A percentile compares a stretch with the other conserved stretches of the same genome.
phyloP scores from a whole-genome alignment of 2,329 filamentous ascomycete species.

The Coleophoma crateriformis region DNA sequence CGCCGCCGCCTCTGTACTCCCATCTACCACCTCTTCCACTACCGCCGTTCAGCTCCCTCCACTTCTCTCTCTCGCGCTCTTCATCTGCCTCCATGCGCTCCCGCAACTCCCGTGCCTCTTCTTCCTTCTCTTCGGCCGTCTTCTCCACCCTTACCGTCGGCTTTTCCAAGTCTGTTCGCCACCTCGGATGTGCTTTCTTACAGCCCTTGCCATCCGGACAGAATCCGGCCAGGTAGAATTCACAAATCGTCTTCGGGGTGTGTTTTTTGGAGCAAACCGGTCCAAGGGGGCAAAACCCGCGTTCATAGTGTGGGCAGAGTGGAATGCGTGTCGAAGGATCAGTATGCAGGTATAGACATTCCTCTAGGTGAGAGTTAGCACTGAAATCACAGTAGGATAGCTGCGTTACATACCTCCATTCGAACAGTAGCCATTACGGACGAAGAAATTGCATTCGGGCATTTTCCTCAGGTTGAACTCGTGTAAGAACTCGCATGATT shows the following conservation, averaged over 20 bases:
- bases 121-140: conserved; percentile 47
- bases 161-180: conserved; percentile 67
- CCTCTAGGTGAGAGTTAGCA: conserved; percentile 45
- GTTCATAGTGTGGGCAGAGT: conserved; percentile 86
- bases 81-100: conserved; percentile 46
- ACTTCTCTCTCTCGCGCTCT: conserved; percentile 34
- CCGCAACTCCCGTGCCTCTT: conserved; percentile 51
- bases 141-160: conserved; percentile 64
- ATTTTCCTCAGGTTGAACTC: conserved; percentile 98
- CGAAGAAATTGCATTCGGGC: conserved; percentile 97
- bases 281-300: conserved; percentile 89
- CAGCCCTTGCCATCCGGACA: conserved; percentile 80
- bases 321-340: conserved; percentile 75
- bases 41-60: conserved; percentile 13
- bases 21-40: conserved; percentile 28
- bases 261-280: conserved; percentile 86
- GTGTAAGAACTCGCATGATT: conserved; percentile 95
- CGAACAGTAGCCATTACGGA: conserved; percentile 87
- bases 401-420: conserved; percentile 53
- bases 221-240: conserved; percentile 87
- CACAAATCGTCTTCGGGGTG: conserved; percentile 73
- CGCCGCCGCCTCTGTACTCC: conserved; percentile 11
- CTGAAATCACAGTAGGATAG: neutral
- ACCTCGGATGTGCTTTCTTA: conserved; percentile 75
- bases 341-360: conserved; percentile 90